These are phyloP conservation scores for Zymoseptoria passerinii DNA, from an alignment of 2,329 filamentous ascomycete species.

Conservation along the genomic window DNA sequence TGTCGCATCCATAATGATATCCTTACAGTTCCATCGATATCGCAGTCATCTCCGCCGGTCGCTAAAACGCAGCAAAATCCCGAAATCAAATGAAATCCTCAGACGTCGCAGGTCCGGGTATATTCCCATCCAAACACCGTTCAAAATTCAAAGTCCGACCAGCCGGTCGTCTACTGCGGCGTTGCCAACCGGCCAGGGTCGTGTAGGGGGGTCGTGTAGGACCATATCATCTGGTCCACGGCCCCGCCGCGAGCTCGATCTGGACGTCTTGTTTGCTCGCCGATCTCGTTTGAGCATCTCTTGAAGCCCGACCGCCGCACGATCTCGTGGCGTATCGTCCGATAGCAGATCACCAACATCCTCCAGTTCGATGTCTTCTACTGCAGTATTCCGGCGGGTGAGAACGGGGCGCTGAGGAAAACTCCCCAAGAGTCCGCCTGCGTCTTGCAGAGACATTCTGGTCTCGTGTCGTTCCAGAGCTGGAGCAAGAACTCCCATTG, in stretches of 20 bases:
- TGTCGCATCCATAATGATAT: background rate
- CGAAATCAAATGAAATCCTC: background rate
- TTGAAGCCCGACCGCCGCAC: slow-evolving; percentile 7
- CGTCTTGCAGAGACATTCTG: slow-evolving; percentile 26
- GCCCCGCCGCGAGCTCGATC: background rate
- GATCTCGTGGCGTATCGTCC: slow-evolving; percentile 5
- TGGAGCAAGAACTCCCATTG: slow-evolving; percentile 22
- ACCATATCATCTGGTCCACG: slow-evolving; percentile 16
- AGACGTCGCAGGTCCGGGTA: background rate
- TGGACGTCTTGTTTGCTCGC: background rate
- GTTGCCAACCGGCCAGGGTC: slow-evolving; percentile 16
- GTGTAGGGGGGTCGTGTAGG: slow-evolving; percentile 17
- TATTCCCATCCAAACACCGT: background rate
- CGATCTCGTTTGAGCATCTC: slow-evolving; percentile 6
- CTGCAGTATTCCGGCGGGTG: background rate
- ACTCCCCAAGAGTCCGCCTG: slow-evolving; percentile 22
- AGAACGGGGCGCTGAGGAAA: background rate
- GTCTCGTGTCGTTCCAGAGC: slow-evolving; percentile 24
- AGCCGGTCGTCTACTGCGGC: background rate
- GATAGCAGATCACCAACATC: slow-evolving; percentile 14
- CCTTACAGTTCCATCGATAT: background rate
- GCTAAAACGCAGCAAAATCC: background rate
- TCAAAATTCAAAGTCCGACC: background rate
- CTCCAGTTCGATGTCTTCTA: slow-evolving; percentile 14
- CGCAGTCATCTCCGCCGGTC: background rate